These are phyloP conservation scores for Adansonia digitata DNA, from an alignment of 345 rosid species.

Conservation along the genomic window DNA sequence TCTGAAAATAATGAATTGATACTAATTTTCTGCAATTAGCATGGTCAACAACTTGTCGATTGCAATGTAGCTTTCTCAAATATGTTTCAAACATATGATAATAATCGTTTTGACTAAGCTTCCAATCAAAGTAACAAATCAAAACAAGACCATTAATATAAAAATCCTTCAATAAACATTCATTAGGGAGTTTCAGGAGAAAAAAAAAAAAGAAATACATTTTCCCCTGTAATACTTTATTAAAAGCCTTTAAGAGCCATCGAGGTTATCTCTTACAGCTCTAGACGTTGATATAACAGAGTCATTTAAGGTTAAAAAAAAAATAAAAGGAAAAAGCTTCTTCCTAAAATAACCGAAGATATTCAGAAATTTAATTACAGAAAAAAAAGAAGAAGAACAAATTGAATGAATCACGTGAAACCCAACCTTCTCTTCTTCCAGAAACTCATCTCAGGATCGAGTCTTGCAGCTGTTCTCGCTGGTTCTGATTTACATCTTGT, in stretches of 20 bases:
- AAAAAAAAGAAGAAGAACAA: not conserved
- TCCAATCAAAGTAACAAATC: slow-evolving; percentile 1
- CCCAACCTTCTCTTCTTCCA: slow-evolving; percentile 62
- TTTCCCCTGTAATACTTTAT: no score
- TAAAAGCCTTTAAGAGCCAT: slow-evolving; percentile 24
- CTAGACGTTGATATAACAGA: slow-evolving; percentile 14
- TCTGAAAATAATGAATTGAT: not conserved
- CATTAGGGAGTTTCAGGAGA: slow-evolving; percentile 6
- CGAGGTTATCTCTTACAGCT: slow-evolving; percentile 41
- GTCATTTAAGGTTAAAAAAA: slow-evolving; percentile 14
- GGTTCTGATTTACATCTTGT: slow-evolving; percentile 85
- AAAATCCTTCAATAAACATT: not conserved
- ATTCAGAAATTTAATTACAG: not conserved
- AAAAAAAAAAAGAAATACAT: no score
- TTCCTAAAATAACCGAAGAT: slow-evolving; percentile 11
- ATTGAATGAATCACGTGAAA: slow-evolving; percentile 35
- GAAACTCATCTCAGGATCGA: slow-evolving; percentile 40
- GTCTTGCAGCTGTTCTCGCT: slow-evolving; percentile 54
- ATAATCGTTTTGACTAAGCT: not conserved
- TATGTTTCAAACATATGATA: slow-evolving; percentile 4
- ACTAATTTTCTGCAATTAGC: not conserved
- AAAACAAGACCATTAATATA: not conserved
- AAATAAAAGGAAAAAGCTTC: not conserved
- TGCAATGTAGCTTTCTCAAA: not conserved
- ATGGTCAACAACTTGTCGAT: not conserved